Conservation (phyloP, 2,329 filamentous ascomycete genomes). For the Monilinia polystroma region DNA sequence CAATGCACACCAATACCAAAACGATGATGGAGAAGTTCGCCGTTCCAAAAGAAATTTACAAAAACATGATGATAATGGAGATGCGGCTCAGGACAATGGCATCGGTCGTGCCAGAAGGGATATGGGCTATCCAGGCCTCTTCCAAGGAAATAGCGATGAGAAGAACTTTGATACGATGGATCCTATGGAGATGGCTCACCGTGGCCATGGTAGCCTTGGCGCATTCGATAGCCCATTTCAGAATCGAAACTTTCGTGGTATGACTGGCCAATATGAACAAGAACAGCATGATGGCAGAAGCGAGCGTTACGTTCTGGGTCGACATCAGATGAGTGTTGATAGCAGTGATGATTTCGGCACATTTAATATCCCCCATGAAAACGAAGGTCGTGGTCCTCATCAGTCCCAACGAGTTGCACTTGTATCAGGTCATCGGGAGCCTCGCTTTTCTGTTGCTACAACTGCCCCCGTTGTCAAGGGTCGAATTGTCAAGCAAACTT, state of each 20-base stretch:
- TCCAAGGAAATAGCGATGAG: background rate
- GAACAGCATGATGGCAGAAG: background rate
- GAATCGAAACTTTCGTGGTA: slow-evolving; percentile 1
- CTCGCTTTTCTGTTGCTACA: background rate
- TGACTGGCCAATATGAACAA: background rate
- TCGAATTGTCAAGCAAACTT: slow-evolving; percentile 19
- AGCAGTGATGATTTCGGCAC: background rate
- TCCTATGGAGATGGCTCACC: background rate
- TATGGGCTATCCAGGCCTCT: background rate
- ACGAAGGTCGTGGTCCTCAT: background rate
- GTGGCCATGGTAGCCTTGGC: background rate
- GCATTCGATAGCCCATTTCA: background rate
- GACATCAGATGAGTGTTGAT: background rate
- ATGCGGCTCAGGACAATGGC: background rate
- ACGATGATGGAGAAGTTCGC: background rate
- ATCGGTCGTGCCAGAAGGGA: background rate
- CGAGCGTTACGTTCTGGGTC: background rate
- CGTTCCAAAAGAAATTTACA: background rate
- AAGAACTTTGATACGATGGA: background rate
- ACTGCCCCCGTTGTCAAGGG: slow-evolving; percentile 1
- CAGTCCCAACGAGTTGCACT: slow-evolving; percentile 11
- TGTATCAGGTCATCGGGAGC: background rate
- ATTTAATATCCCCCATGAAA: background rate
- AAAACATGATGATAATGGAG: background rate
- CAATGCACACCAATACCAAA: background rate